Conservation (phyloP, 805 yeast genomes). For the Scheffersomyces amazonensis region DNA sequence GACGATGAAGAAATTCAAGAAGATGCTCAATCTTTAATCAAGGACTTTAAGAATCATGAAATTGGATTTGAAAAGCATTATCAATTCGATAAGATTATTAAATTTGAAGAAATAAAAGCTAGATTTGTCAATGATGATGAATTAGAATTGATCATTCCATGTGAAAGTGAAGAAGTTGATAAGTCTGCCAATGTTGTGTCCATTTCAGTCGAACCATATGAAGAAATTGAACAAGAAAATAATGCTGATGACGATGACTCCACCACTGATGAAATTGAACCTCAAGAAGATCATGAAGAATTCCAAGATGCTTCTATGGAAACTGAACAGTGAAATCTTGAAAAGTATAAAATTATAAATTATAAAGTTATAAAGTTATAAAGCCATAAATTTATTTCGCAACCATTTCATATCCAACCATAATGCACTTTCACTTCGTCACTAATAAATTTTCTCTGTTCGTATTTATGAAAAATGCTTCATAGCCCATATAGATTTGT, state of each 20-base stretch:
- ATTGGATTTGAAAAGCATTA: slow-evolving; percentile 42
- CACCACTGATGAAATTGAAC: slow-evolving; percentile 12
- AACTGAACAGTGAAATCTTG: too few relatives aligned
- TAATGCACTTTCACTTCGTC: too few relatives aligned
- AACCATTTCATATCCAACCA: too few relatives aligned
- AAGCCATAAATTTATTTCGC: too few relatives aligned
- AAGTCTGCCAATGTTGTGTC: slow-evolving; percentile 4
- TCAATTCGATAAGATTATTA: slow-evolving; percentile 37
- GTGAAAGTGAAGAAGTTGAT: slow-evolving; percentile 21
- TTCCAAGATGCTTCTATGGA: slow-evolving; percentile 12
- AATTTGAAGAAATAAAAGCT: slow-evolving; percentile 36
- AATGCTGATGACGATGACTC: slow-evolving; percentile 11
- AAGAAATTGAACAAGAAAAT: slow-evolving; percentile 7
- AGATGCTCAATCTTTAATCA: slow-evolving; percentile 35
- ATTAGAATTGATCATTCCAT: slow-evolving; percentile 41
- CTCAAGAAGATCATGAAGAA: slow-evolving; percentile 7
- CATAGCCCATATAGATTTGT: too few relatives aligned
- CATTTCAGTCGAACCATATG: slow-evolving; percentile 8
- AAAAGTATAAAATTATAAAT: too few relatives aligned
- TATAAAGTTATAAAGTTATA: too few relatives aligned
- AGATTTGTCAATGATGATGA: slow-evolving; percentile 36
- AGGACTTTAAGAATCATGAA: slow-evolving; percentile 38
- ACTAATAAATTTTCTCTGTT: too few relatives aligned
- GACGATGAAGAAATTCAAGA: slow-evolving; percentile 39
- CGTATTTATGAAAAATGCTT: too few relatives aligned